These are phyloP conservation scores for Dryas drummondii DNA, from an alignment of 306 rosid species.

Conservation along the genomic window DNA sequence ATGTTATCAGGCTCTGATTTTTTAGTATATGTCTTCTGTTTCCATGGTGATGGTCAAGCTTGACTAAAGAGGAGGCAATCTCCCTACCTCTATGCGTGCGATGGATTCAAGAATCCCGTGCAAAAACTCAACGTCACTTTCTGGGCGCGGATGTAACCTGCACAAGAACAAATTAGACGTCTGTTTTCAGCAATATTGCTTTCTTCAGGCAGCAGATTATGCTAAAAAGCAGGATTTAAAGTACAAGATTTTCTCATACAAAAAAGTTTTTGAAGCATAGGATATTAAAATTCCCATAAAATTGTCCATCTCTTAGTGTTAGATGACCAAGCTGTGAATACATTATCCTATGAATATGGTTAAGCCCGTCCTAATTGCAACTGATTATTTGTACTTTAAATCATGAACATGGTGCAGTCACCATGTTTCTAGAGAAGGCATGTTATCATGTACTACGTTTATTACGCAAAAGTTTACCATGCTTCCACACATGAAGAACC, in stretches of 20 bases:
- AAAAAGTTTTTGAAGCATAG: too few relatives aligned
- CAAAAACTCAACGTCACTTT: conserved; percentile 66
- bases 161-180: conserved; percentile 22
- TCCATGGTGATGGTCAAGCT: not conserved
- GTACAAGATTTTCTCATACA: not conserved
- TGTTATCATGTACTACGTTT: not conserved
- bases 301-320: not conserved
- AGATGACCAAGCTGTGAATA: not conserved
- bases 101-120: conserved; percentile 91
- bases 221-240: not conserved
- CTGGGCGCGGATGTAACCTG: conserved; percentile 87
- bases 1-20: conserved; percentile 15
- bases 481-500: not conserved
- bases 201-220: conserved; percentile 3
- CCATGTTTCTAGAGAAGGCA: not conserved
- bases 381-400: not conserved
- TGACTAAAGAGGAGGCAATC: conserved; percentile 3
- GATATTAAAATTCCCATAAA: not conserved
- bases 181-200: not conserved
- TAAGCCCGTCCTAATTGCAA: not conserved
- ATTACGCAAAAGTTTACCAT: not conserved
- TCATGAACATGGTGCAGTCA: not conserved
- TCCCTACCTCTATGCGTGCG: conserved; percentile 83
- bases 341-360: not conserved
- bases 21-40: conserved; percentile 2